Evolutionary conservation across 2,329 filamentous ascomycete genomes (phyloP).

Genomic region (Sporothrix luriei): DNA sequence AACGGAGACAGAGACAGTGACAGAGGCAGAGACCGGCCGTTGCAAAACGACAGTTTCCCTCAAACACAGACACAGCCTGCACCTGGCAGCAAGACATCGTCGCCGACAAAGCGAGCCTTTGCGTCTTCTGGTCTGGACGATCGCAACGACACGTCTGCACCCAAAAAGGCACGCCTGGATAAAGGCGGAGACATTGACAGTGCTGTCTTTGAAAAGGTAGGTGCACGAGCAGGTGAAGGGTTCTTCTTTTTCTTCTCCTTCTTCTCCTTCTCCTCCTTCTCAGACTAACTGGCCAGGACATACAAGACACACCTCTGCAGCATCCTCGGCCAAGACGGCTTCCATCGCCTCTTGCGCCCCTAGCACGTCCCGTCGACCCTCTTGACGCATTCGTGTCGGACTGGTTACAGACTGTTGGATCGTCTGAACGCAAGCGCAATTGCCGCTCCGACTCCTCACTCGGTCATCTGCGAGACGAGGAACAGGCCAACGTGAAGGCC

Average conservation of each 20-base stretch:
- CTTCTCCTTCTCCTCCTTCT: too few species aligned
- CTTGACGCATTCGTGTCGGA: conserved; percentile 5
- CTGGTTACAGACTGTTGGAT: conserved; percentile 14
- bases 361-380: background rate
- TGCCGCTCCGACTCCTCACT: background rate
- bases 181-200: too few species aligned
- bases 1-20: too few species aligned
- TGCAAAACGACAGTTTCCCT: background rate
- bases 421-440: background rate
- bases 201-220: background rate
- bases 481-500: too few species aligned
- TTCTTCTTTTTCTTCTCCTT: too few species aligned
- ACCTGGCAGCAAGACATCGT: background rate
- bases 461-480: conserved; percentile 3
- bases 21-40: too few species aligned
- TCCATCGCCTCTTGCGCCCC: conserved; percentile 20
- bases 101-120: conserved; percentile 7
- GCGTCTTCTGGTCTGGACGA: background rate
- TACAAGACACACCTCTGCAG: background rate
- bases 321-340: conserved; percentile 8
- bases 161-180: background rate
- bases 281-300: background rate
- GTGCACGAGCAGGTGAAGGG: too few species aligned
- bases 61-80: background rate
- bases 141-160: background rate